A percentile compares a stretch with the other conserved stretches of the same genome.
phyloP scores from a whole-genome alignment of 1,284 basidiomycete species.

The Boletellus dicymbophilus region DNA sequence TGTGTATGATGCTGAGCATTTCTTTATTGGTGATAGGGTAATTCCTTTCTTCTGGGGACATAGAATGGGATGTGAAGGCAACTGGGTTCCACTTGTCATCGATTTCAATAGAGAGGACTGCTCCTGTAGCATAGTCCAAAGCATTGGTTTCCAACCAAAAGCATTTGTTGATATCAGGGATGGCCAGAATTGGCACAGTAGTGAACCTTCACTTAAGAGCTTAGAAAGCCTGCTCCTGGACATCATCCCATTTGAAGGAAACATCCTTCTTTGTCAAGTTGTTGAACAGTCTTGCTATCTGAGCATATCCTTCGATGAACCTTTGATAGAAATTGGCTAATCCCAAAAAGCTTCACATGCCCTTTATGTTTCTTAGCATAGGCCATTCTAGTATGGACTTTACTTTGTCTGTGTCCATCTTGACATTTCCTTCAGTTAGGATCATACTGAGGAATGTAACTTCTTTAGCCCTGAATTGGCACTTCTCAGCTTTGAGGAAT shows the following conservation, averaged over 20 bases:
- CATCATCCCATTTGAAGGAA: background rate
- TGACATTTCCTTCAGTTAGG: no score
- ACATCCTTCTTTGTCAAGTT: background rate
- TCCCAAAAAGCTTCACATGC: background rate
- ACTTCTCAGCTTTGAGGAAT: background rate
- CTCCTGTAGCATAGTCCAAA: background rate
- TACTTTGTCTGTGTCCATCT: no score
- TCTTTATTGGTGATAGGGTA: background rate
- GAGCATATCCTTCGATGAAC: background rate
- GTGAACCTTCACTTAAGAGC: background rate
- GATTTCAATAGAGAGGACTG: background rate
- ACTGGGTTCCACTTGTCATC: background rate
- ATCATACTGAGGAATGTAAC: no score
- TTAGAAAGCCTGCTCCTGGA: background rate
- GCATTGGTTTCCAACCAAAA: background rate
- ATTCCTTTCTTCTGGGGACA: background rate
- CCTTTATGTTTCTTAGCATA: no score
- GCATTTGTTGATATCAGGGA: background rate
- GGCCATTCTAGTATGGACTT: no score
- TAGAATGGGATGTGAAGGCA: background rate
- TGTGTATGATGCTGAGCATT: background rate
- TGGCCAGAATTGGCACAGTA: background rate
- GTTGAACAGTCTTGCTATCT: background rate
- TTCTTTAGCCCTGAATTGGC: no score
- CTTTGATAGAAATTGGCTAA: background rate